Evolutionary conservation across 352 stramenopile species (phyloP).

Genomic region (Phytophthora podocarpi): DNA sequence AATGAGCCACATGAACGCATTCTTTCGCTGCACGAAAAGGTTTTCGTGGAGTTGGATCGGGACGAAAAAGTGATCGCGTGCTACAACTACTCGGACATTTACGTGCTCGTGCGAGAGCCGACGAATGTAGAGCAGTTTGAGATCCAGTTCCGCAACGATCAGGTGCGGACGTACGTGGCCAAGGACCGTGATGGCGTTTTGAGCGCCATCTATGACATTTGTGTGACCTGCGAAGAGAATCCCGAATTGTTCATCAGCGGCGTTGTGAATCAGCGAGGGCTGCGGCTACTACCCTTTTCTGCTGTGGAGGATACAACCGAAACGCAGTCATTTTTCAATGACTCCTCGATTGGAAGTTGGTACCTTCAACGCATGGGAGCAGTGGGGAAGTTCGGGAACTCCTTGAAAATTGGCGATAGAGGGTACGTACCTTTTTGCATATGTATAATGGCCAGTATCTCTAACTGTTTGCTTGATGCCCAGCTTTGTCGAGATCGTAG

Average conservation of each 20-base stretch:
- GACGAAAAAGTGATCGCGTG: constrained; percentile 59
- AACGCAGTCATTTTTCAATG: constrained; percentile 81
- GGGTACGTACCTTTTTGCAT: constrained; percentile 42
- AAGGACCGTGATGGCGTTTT: constrained; percentile 77
- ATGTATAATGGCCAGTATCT: background rate
- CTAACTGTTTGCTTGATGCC: constrained; percentile 12
- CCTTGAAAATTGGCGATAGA: constrained; percentile 60
- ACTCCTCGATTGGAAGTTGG: constrained; percentile 76
- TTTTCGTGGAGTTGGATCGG: constrained; percentile 68
- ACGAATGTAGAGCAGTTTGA: constrained; percentile 62
- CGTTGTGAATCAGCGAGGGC: constrained; percentile 67
- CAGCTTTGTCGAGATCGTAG: constrained; percentile 83
- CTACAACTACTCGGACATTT: constrained; percentile 70
- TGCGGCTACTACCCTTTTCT: constrained; percentile 75
- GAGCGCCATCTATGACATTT: constrained; percentile 80
- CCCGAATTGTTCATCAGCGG: constrained; percentile 75
- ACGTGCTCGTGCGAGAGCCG: constrained; percentile 64
- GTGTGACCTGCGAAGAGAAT: constrained; percentile 76
- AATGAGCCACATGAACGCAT: constrained; percentile 47
- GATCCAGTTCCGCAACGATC: constrained; percentile 73
- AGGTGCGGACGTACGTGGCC: constrained; percentile 61
- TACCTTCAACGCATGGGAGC: constrained; percentile 82
- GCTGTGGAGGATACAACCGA: constrained; percentile 69
- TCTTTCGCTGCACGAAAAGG: constrained; percentile 74
- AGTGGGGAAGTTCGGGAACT: constrained; percentile 65